These are phyloP conservation scores for Pseudogymnoascus sp. DNA, from an alignment of 2,329 filamentous ascomycete genomes.

Conservation along the genomic window DNA sequence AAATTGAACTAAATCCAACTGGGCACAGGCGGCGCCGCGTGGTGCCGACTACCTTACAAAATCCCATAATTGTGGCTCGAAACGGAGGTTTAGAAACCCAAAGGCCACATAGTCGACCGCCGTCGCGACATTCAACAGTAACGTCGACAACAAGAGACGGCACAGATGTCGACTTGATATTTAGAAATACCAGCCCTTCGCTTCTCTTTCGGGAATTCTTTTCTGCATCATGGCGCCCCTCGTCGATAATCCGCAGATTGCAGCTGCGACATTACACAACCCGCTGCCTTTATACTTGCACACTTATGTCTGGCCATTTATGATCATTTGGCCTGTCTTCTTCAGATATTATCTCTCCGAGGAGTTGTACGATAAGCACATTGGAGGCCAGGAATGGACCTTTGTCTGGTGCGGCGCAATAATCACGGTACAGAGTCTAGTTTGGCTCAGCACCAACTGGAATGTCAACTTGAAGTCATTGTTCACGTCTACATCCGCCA, in stretches of 20 bases:
- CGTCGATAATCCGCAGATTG: conserved; percentile 86
- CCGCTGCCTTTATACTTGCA: conserved; percentile 75
- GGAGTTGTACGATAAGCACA: conserved; percentile 82
- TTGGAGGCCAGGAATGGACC: conserved; percentile 94
- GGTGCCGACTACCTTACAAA: conserved; percentile 6
- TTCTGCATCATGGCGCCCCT: conserved; percentile 58
- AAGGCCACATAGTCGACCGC: conserved; percentile 7
- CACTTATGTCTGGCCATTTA: conserved; percentile 87
- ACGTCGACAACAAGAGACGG: conserved; percentile 6
- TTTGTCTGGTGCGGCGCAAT: conserved; percentile 90
- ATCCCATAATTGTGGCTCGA: conserved; percentile 7
- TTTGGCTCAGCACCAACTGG: conserved; percentile 97
- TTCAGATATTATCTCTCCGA: conserved; percentile 76
- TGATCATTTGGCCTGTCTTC: conserved; percentile 86
- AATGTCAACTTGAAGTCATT: conserved; percentile 76
- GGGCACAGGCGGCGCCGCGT: conserved; percentile 6
- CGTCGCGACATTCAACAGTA: conserved; percentile 7
- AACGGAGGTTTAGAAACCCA: conserved; percentile 1
- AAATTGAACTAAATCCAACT: conserved; percentile 6
- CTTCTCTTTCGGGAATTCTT: neutral
- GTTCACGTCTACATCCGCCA: conserved; percentile 70
- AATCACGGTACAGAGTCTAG: conserved; percentile 74
- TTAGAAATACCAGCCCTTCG: neutral
- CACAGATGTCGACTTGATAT: conserved; percentile 8
- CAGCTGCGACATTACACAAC: conserved; percentile 78